Percentiles rank a stretch among this genome's conserved stretches.
Conservation (phyloP, 371 early-diverging fungal species). For the Scutellospora calospora region DNA sequence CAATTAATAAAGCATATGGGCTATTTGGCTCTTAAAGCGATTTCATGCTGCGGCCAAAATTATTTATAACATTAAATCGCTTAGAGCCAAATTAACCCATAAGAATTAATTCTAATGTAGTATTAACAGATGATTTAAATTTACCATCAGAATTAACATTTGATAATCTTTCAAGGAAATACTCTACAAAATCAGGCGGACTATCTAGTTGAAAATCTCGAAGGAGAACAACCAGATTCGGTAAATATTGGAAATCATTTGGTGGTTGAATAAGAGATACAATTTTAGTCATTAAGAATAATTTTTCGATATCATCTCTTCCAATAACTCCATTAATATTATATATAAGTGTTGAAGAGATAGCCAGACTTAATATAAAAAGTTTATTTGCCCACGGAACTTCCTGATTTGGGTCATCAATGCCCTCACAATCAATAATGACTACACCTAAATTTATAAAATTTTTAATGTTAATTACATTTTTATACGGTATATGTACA, state of each 20-base stretch:
- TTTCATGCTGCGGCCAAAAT: too few relatives aligned
- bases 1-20: too few relatives aligned
- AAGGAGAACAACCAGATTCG: constrained; percentile 15
- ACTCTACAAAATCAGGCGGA: constrained; percentile 7
- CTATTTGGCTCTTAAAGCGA: too few relatives aligned
- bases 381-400: constrained; percentile 24
- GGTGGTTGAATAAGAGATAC: constrained; percentile 24
- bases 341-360: constrained; percentile 37
- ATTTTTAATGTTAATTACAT: too few relatives aligned
- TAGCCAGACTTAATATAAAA: constrained; percentile 28
- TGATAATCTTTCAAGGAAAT: constrained; percentile 1
- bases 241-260: constrained; percentile 25
- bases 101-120: too few relatives aligned
- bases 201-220: constrained; percentile 21
- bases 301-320: constrained; percentile 23
- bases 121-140: too few relatives aligned
- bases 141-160: constrained; percentile 13
- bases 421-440: constrained; percentile 32
- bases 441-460: background rate
- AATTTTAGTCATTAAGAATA: constrained; percentile 33
- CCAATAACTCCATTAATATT: constrained; percentile 38
- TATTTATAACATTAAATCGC: too few relatives aligned
- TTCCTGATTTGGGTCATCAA: constrained; percentile 38
- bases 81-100: too few relatives aligned
- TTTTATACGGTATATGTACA: too few relatives aligned